A percentile compares a stretch with the other conserved stretches of the same genome.
Evolutionary conservation across 352 stramenopile genomes (phyloP).

Genomic region (Pythium coloratum): DNA sequence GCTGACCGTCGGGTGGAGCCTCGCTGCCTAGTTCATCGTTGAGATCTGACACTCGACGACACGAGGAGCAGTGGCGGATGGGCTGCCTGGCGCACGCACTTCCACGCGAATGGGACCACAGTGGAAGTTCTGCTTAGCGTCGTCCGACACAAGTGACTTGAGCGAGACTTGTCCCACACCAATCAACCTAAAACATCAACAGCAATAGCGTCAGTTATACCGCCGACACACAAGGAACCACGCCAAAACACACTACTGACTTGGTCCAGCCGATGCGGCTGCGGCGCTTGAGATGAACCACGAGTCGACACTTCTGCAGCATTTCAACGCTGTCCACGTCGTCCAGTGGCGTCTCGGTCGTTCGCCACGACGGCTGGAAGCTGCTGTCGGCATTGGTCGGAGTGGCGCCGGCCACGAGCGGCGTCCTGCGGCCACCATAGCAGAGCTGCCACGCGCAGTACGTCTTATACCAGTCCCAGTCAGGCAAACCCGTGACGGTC

Average conservation of each 20-base stretch:
- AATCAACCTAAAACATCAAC: neutral
- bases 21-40: no score
- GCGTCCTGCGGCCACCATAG: neutral
- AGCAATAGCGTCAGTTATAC: neutral
- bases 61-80: no score
- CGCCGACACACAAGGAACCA: no score
- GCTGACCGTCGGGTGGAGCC: no score
- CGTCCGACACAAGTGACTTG: neutral
- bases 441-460: neutral
- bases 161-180: neutral
- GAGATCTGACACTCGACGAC: no score
- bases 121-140: neutral
- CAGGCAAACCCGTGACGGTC: neutral
- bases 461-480: neutral
- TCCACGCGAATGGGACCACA: no score
- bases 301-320: neutral
- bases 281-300: slow-evolving; percentile 1
- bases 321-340: neutral
- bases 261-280: slow-evolving; percentile 1
- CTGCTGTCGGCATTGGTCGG: neutral
- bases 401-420: neutral
- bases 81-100: no score
- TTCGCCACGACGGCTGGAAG: neutral
- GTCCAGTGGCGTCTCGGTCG: neutral
- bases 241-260: neutral